Percentiles rank a stretch among this genome's conserved stretches.
These are phyloP conservation scores for Scheffersomyces amazonensis DNA, from an alignment of 805 yeast species.

Conservation along the genomic window DNA sequence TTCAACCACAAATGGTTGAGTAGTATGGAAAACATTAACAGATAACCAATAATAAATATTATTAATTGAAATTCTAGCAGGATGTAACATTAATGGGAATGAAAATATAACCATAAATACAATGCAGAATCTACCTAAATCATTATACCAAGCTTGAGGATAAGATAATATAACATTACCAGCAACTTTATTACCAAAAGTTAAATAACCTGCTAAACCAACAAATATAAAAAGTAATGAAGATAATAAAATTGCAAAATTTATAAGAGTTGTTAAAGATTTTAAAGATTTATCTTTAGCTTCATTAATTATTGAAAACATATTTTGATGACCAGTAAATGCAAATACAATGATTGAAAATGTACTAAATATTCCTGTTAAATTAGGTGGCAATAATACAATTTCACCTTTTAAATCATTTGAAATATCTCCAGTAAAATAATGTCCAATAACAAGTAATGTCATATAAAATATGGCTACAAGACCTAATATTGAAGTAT, in stretches of 20 bases:
- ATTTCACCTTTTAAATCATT: constrained; percentile 23
- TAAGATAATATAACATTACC: constrained; percentile 83
- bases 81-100: constrained; percentile 90
- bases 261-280: constrained; percentile 38
- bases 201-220: constrained; percentile 79
- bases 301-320: constrained; percentile 87
- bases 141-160: constrained; percentile 60
- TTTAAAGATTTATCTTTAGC: constrained; percentile 52
- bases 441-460: constrained; percentile 71
- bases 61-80: constrained; percentile 78
- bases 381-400: constrained; percentile 38
- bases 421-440: constrained; percentile 52
- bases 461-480: constrained; percentile 77
- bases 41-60: constrained; percentile 59
- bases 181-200: constrained; percentile 76
- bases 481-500: constrained; percentile 81
- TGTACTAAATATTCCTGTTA: constrained; percentile 53
- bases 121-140: constrained; percentile 77
- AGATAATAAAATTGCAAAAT: constrained; percentile 57
- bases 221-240: constrained; percentile 62
- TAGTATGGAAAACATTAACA: constrained; percentile 6
- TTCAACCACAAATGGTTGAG: background rate
- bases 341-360: constrained; percentile 94
- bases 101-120: constrained; percentile 77
- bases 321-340: constrained; percentile 93